Evolutionary conservation across 805 yeast species (phyloP), one percentile per base, ranked within the genome.

Genomic region (Ogataea minuta): DNA sequence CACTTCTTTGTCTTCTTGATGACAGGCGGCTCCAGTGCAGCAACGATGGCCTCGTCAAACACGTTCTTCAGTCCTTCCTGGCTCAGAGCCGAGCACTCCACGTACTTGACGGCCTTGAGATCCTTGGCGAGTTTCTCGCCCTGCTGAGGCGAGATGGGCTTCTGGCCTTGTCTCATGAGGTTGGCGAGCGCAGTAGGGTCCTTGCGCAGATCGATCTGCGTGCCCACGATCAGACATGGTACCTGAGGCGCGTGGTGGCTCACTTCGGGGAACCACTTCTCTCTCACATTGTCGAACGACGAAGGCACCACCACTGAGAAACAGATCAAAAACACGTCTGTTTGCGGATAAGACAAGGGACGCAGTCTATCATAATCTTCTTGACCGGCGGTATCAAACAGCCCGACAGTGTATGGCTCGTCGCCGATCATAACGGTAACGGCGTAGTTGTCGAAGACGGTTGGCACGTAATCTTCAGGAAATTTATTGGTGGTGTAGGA

Each of bases 181-280:
- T 93, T 83, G 60, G 90, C 93, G 54, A 89, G 74, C 43, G 90
- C 87, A 30, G 87, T 84, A 46, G 90, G 93, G 62, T 91, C 98
- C 56, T 86, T 90, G 64, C 98, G 82, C 57, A 91, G 74, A 72
- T 91, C 99, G 41, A 87, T 81, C 68, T 91, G 98, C 9, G 98
- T 93, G 51, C 99, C 99, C 28, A 91, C 98, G 59, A 91, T 87
- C 53, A 91, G 76, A 57, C 96, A 91, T 15, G 98, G 97, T 32
- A 90, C 97, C 45, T 95, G 96, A 60, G 98, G 95, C 56, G 85
- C 90, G 67, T 91, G 97, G 63, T 90, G 96, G 53, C 73, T 76
- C 46, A 93, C 95, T 65, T 91, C 99, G 21, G 98, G 98, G 70
- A 90, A 84, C 99, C 99, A 91, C 68, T 91, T 91, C 68, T 93